A percentile compares a stretch with the other conserved stretches of the same genome.
These are phyloP conservation scores for Helotiales sp. DNA, from an alignment of 2,329 filamentous ascomycete genomes.

Conservation along the genomic window DNA sequence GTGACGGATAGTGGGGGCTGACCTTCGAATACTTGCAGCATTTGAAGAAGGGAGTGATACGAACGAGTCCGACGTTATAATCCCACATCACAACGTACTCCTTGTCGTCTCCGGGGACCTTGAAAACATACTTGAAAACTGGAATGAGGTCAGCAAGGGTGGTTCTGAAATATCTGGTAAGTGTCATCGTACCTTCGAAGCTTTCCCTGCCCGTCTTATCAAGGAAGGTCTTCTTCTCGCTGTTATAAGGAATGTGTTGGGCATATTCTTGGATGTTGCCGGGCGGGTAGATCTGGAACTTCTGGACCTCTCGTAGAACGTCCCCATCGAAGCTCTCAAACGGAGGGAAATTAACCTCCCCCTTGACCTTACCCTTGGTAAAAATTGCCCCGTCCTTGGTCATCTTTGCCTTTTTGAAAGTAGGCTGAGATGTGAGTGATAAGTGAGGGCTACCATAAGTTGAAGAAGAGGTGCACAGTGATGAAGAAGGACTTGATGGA, in stretches of 20 bases:
- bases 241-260: constrained; percentile 90
- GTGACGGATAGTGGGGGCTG: constrained; percentile 35
- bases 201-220: constrained; percentile 85
- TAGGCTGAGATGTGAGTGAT: constrained; percentile 33
- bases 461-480: constrained; percentile 36
- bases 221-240: constrained; percentile 87
- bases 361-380: constrained; percentile 64
- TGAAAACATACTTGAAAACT: constrained; percentile 89
- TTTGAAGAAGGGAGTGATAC: constrained; percentile 95
- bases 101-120: constrained; percentile 66
- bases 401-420: constrained; percentile 59
- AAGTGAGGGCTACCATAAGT: constrained; percentile 36
- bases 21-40: constrained; percentile 88
- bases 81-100: constrained; percentile 92
- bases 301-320: constrained; percentile 61
- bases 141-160: constrained; percentile 34
- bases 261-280: constrained; percentile 65
- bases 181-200: constrained; percentile 73
- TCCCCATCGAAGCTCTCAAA: constrained; percentile 68
- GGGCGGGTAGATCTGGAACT: constrained; percentile 70
- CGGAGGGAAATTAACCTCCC: constrained; percentile 74
- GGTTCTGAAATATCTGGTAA: constrained; percentile 18
- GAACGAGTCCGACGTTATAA: constrained; percentile 90
- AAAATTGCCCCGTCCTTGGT: constrained; percentile 69
- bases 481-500: constrained; percentile 48